These are phyloP conservation scores for Coemansia biformis DNA, from an alignment of 192 early-diverging fungal species.

Conservation along the genomic window DNA sequence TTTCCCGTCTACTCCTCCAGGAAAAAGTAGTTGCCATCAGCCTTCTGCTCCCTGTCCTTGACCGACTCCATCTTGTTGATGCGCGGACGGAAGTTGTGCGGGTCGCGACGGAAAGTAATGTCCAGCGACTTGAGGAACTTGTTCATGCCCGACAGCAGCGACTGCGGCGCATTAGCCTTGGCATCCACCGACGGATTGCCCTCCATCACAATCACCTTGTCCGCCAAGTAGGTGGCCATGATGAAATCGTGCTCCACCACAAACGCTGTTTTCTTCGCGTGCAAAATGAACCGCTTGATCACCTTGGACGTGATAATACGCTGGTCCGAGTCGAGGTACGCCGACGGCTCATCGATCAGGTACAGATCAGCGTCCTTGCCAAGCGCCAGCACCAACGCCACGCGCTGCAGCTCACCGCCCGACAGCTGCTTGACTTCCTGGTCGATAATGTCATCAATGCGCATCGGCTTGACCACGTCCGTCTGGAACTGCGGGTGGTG, in stretches of 20 bases:
- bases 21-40: conserved; percentile 61
- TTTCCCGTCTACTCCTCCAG: conserved; percentile 59
- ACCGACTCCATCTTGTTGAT: conserved; percentile 95
- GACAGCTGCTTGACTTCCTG: conserved; percentile 81
- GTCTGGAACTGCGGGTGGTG: conserved; percentile 94
- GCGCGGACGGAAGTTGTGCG: conserved; percentile 92
- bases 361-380: conserved; percentile 94
- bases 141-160: conserved; percentile 93
- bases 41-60: conserved; percentile 96
- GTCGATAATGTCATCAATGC: conserved; percentile 90
- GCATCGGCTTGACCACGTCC: conserved; percentile 90
- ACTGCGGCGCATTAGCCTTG: conserved; percentile 76
- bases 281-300: conserved; percentile 96
- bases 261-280: conserved; percentile 95
- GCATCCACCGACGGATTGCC: conserved; percentile 84
- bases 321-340: conserved; percentile 98
- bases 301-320: conserved; percentile 98
- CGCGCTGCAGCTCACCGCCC: conserved; percentile 99
- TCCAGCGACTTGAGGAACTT: conserved; percentile 84
- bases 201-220: conserved; percentile 93
- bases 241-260: conserved; percentile 99
- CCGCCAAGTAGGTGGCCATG: conserved; percentile 97
- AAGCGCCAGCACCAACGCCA: conserved; percentile 85
- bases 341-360: conserved; percentile 95
- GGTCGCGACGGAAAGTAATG: conserved; percentile 97